Conservation (phyloP, 2,329 filamentous ascomycete species). For the Colletotrichum cordylinicola region DNA sequence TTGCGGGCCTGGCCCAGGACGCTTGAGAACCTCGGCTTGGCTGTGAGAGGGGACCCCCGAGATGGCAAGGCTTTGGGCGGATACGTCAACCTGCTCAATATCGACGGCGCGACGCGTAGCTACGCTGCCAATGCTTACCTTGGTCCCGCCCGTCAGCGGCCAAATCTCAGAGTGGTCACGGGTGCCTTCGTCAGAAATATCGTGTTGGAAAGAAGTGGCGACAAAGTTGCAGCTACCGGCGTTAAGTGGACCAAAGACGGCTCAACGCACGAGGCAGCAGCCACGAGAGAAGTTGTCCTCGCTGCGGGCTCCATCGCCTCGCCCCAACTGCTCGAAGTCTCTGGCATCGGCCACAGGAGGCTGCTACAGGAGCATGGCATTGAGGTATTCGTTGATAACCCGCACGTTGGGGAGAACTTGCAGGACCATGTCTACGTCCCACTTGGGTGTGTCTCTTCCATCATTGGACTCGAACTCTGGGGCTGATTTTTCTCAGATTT, state of each 20-base stretch:
- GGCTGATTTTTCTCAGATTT: not conserved
- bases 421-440: slow-evolving; percentile 36
- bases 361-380: slow-evolving; percentile 37
- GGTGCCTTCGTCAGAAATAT: slow-evolving; percentile 23
- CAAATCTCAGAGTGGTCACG: slow-evolving; percentile 30
- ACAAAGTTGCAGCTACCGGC: slow-evolving; percentile 19
- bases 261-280: slow-evolving; percentile 20
- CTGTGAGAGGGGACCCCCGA: slow-evolving; percentile 22
- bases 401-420: slow-evolving; percentile 43
- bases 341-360: slow-evolving; percentile 57
- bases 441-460: not conserved
- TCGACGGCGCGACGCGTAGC: slow-evolving; percentile 28
- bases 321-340: slow-evolving; percentile 65
- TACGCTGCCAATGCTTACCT: slow-evolving; percentile 29
- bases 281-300: slow-evolving; percentile 58
- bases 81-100: slow-evolving; percentile 20
- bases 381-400: slow-evolving; percentile 34
- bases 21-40: slow-evolving; percentile 18
- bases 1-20: slow-evolving; percentile 11
- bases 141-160: slow-evolving; percentile 9
- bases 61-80: slow-evolving; percentile 22
- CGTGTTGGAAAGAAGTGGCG: slow-evolving; percentile 15
- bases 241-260: slow-evolving; percentile 15
- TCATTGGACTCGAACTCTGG: fast-evolving
- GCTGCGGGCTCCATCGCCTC: slow-evolving; percentile 63